Base-by-base conservation (phyloP, 2,329 filamentous ascomycete species). In the Verticillium longisporum region DNA sequence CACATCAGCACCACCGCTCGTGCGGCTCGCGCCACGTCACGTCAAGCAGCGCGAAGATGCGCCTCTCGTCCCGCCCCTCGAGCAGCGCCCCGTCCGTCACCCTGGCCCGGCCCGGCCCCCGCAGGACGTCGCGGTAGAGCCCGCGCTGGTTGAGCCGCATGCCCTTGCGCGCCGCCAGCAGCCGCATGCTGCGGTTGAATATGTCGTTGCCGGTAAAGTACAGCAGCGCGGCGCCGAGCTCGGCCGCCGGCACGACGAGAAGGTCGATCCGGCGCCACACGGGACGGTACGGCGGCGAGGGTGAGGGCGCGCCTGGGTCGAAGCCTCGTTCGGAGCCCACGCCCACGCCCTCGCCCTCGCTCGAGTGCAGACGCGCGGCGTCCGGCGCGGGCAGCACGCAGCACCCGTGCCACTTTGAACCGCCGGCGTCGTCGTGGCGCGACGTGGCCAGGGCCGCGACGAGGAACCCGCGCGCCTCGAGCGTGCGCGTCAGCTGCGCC, bases 201-300 rank as follows among this genome's bases (percentile, higher is more conserved):
- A 97, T 89, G 71, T 97, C 93, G 67, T 97, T 95, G 1, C 94
- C 94, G 0, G 94, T 97, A 70, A 97, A 98, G 71, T 97, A 97
- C n/a, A 97, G 83, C 63, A 97, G 72, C 0, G 93, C 92, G 0
- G 91, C 93, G 1, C 94, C 94, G 58, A 92, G 81, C 73, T 97
- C 88, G 1, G 83, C 79, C 66, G 87, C 87, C 0, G 93, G 92
- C 1, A 97, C 93, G 4, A 96, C 82, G 1, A 97, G 78, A 21
- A 97, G 83, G 70, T 97, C 93, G 63, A 97, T 88, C 1, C 92
- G 84, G 9, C 92, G 83, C 92, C 92, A 97, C 1, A 83, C 71
- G 0, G 78, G 77, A 4, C 69, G 70, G 58, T 75, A 72, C n/a
- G 66, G 13, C 13, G 26, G 4, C 26, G 26, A 4, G 26, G 26